phyloP scores from a whole-genome alignment of 805 yeast genomes.

The Millerago galiae region DNA sequence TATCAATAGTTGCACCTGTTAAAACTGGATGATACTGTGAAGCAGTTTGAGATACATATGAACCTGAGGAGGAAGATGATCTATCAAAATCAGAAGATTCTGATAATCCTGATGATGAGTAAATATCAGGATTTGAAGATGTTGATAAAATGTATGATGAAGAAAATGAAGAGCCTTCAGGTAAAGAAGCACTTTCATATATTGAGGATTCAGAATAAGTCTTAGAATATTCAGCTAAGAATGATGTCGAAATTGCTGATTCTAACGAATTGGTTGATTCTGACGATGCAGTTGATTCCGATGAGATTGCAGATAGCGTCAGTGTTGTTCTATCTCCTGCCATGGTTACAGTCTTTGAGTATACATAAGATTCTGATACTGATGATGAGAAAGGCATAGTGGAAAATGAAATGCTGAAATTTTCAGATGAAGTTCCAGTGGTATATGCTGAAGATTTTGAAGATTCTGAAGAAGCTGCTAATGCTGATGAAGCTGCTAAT shows the following conservation, averaged over 20 bases:
- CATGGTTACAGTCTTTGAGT: no score
- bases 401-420: no score
- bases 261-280: neutral
- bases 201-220: neutral
- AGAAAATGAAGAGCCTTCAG: neutral
- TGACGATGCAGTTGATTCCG: neutral
- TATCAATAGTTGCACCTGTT: neutral
- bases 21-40: neutral
- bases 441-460: no score
- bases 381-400: no score
- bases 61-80: neutral
- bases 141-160: neutral
- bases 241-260: neutral
- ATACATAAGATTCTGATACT: no score
- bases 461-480: no score
- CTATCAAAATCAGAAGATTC: neutral
- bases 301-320: no score
- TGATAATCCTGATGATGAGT: neutral
- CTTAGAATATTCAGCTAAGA: neutral
- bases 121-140: neutral
- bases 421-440: no score
- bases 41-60: neutral
- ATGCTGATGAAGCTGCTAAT: no score
- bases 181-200: neutral
- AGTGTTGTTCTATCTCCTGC: no score